A percentile compares a stretch with the other conserved stretches of the same genome.
Evolutionary conservation across 768 basidiomycete species (phyloP).

Genomic region (Auriscalpium microsporum): DNA sequence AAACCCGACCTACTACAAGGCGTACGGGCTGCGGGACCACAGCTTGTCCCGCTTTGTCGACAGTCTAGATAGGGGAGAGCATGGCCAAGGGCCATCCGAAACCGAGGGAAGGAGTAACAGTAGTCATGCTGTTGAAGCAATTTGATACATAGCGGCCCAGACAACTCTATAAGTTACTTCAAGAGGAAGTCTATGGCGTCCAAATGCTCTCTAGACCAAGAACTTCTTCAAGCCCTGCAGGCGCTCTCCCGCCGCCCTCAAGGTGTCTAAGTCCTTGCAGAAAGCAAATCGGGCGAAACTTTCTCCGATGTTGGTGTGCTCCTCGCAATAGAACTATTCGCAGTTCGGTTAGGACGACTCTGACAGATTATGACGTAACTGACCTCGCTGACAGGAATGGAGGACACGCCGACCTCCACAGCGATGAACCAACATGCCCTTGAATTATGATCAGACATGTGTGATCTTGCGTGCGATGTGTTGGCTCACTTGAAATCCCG

Average conservation of each 20-base stretch:
- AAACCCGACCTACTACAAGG: slow-evolving; percentile 85
- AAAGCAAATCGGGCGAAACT: slow-evolving; percentile 85
- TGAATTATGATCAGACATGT: slow-evolving; percentile 11
- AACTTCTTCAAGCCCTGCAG: slow-evolving; percentile 68
- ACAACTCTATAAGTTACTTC: not conserved
- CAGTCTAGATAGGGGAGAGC: slow-evolving; percentile 20
- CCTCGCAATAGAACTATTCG: slow-evolving; percentile 81
- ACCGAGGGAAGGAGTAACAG: too few species aligned
- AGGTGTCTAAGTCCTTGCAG: slow-evolving; percentile 89
- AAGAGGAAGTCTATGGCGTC: slow-evolving; percentile 4
- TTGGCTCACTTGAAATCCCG: slow-evolving; percentile 70
- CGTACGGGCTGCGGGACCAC: slow-evolving; percentile 38
- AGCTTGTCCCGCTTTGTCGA: slow-evolving; percentile 69
- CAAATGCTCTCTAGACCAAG: slow-evolving; percentile 19
- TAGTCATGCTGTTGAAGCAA: too few species aligned
- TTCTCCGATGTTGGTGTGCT: slow-evolving; percentile 81
- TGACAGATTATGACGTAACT: slow-evolving; percentile 14
- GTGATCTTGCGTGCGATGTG: not conserved
- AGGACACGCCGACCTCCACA: slow-evolving; percentile 80
- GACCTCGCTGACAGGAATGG: slow-evolving; percentile 94
- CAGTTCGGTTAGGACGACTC: not conserved
- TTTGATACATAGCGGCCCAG: too few species aligned
- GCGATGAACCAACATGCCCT: slow-evolving; percentile 97
- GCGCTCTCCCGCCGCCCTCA: slow-evolving; percentile 75
- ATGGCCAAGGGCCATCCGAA: too few species aligned